Evolutionary conservation across 2,329 filamentous ascomycete species (phyloP).

Genomic region (Trichoderma breve): DNA sequence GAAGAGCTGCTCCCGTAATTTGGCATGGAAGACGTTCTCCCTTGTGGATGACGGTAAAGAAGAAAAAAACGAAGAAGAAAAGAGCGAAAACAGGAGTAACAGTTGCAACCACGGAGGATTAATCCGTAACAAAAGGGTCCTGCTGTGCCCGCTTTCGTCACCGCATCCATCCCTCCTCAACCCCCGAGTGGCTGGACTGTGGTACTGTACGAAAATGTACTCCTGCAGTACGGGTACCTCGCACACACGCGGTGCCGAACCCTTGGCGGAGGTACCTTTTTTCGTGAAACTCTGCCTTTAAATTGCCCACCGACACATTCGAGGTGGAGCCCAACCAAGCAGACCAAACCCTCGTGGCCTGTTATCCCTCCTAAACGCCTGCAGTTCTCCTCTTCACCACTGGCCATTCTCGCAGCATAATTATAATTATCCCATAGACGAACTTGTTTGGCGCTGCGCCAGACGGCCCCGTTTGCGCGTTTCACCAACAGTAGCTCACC

Average conservation of each 20-base stretch:
- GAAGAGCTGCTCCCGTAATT: constrained; percentile 1
- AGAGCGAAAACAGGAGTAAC: background rate
- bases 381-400: constrained; percentile 17
- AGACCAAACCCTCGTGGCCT: constrained; percentile 17
- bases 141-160: constrained; percentile 3
- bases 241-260: background rate
- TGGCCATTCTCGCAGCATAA: constrained; percentile 13
- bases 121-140: background rate
- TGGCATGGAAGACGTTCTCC: background rate
- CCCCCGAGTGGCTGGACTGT: constrained; percentile 1
- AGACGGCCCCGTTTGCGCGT: constrained; percentile 8
- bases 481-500: constrained; percentile 12
- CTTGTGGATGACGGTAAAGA: background rate
- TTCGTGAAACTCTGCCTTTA: constrained; percentile 8
- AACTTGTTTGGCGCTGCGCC: constrained; percentile 6
- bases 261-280: constrained; percentile 10
- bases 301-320: constrained; percentile 15
- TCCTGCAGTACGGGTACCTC: constrained; percentile 15
- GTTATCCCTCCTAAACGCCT: constrained; percentile 17
- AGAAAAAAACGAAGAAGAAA: background rate
- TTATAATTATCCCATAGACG: constrained; percentile 1
- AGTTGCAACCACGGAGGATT: background rate
- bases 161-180: background rate
- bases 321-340: constrained; percentile 19
- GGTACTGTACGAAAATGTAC: constrained; percentile 7